Evolutionary conservation across 1,139 yeast species (phyloP), one percentile per base, ranked within the genome.

Genomic region (Nakaseomyces delphensis): DNA sequence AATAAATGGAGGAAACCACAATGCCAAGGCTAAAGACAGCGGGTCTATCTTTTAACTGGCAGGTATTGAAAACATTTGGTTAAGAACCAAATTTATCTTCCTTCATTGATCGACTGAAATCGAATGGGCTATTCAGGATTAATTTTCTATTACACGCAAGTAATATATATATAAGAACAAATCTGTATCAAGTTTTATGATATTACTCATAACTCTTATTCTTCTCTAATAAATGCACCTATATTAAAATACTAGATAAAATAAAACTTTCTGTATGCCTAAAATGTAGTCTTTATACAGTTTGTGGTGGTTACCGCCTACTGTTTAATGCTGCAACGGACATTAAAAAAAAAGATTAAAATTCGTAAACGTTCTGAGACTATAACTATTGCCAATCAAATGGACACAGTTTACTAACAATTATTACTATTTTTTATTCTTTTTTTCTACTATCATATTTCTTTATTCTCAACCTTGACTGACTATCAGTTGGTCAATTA

Each of bases 341-440:
- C n/a, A n/a, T n/a, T n/a, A n/a, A n/a, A n/a, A n/a, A n/a, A n/a
- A n/a, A n/a, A n/a, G n/a, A n/a, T 25, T 13, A 25, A 25, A 25
- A 28, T 10, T 28, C 31, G 31, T 28, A 28, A 28, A 28, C 31
- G 31, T 28, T 28, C 18, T 4, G 16, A 13, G 3, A 28, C 5
- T 13, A 14, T 28, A 18, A 11, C 18, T 14, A 28, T 6, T 9
- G 9, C 13, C n/a, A 7, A 28, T 14, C 5, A 13, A 6, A 27
- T 29, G 31, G 28, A 40, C 39, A 21, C 25, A 37, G 35, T 33
- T 38, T 49, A 49, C 52, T 49, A 49, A 50, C 53, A 38, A 28
- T 9, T 6, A n/a, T n/a, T 10, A 23, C 11, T 37, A 11, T 15
- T 24, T 23, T 8, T 23, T 14, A 18, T 36, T 13, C 40, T 8